These are phyloP conservation scores for Fusarium mangiferae DNA, from an alignment of 2,329 filamentous ascomycete species.

Conservation along the genomic window DNA sequence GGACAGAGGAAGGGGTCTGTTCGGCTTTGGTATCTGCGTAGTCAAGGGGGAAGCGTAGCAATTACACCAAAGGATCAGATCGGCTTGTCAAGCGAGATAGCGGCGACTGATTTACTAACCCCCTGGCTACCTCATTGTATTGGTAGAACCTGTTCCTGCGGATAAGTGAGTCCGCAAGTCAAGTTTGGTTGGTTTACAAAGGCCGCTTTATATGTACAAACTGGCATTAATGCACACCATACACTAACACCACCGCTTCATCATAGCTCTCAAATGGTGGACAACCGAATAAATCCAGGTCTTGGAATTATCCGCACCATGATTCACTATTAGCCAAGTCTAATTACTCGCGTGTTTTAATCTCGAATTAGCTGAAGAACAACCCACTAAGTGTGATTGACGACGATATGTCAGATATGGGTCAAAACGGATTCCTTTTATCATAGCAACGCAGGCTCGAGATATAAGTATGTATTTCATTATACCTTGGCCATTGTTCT, in stretches of 20 bases:
- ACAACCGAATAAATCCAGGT: neutral
- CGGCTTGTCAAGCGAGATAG: slow-evolving; percentile 36
- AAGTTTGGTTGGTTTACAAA: neutral
- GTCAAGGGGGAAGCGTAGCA: slow-evolving; percentile 13
- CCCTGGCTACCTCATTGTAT: slow-evolving; percentile 22
- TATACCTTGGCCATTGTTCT: neutral
- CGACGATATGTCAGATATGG: neutral
- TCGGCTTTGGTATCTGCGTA: slow-evolving; percentile 6
- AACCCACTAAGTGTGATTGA: neutral
- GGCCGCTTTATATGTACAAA: neutral
- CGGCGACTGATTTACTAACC: slow-evolving; percentile 7
- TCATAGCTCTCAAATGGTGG: neutral
- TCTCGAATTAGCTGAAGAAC: slow-evolving; percentile 1
- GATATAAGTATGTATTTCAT: neutral
- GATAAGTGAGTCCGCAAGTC: neutral
- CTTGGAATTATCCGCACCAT: neutral
- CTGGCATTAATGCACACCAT: slow-evolving; percentile 9
- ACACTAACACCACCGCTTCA: neutral
- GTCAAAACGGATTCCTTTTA: neutral
- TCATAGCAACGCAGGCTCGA: neutral
- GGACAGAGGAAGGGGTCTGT: neutral
- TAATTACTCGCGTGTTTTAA: slow-evolving; percentile 3
- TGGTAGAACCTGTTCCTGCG: slow-evolving; percentile 23
- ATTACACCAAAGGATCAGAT: slow-evolving; percentile 23
- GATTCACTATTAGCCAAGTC: neutral